Percentiles rank a stretch among this genome's conserved stretches.
Conservation (phyloP, 2,329 filamentous ascomycete species). For the Pseudopyrenochaeta lycopersici region DNA sequence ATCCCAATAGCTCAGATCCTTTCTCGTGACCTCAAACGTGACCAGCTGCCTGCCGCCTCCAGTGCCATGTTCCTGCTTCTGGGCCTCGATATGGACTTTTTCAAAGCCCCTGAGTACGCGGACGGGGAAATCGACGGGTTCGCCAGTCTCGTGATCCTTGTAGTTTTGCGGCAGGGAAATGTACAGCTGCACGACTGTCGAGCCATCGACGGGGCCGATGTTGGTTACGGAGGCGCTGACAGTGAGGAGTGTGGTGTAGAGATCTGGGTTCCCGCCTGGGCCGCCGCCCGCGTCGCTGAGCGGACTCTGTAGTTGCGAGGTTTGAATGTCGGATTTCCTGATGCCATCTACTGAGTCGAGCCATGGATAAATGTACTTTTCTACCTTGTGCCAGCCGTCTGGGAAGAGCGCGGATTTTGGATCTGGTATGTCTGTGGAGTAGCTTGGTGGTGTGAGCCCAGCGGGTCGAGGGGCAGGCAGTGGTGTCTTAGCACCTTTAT, state of each 20-base stretch:
- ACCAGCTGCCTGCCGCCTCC: constrained; percentile 35
- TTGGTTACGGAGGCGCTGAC: constrained; percentile 68
- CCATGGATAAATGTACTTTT: constrained; percentile 80
- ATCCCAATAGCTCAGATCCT: constrained; percentile 55
- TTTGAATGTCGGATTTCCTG: constrained; percentile 55
- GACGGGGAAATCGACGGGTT: constrained; percentile 66
- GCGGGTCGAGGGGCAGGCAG: constrained; percentile 46
- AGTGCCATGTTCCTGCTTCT: constrained; percentile 26
- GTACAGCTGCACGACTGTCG: constrained; percentile 67
- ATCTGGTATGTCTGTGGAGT: constrained; percentile 64
- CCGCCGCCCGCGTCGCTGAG: constrained; percentile 73
- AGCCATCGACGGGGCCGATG: constrained; percentile 64
- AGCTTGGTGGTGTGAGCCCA: constrained; percentile 51
- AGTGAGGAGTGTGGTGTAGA: constrained; percentile 66
- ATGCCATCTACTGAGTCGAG: constrained; percentile 62
- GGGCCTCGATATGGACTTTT: constrained; percentile 49
- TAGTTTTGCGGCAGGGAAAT: constrained; percentile 57
- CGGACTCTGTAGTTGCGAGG: constrained; percentile 64
- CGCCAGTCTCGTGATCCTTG: constrained; percentile 52
- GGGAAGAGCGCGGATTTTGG: constrained; percentile 69
- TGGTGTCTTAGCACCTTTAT: constrained; percentile 55
- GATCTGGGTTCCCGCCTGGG: constrained; percentile 72
- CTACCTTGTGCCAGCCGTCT: constrained; percentile 65
- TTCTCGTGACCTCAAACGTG: constrained; percentile 49
- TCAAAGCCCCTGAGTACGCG: constrained; percentile 54